Percentiles rank a stretch among this genome's conserved stretches.
Conservation (phyloP, 1,284 basidiomycete genomes). For the Phenoliferia sp. region DNA sequence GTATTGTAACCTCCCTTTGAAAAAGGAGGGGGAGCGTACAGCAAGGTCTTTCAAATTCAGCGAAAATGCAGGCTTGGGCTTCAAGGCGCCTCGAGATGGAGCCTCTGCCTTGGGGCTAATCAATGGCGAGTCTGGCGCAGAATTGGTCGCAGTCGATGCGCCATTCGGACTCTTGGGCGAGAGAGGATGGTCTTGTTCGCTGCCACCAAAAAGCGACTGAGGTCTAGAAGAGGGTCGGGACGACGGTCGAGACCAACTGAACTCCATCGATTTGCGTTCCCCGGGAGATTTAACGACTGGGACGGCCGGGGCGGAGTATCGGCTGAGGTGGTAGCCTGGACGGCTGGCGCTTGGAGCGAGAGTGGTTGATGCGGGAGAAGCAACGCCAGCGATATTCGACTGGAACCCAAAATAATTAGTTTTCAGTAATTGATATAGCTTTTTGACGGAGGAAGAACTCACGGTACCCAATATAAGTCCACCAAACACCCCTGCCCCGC, state of each 20-base stretch:
- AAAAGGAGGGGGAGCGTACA: neutral
- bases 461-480: constrained; percentile 63
- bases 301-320: constrained; percentile 44
- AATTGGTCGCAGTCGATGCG: constrained; percentile 13
- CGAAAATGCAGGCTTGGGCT: constrained; percentile 17
- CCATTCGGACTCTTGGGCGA: neutral
- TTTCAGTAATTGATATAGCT: too few relatives aligned
- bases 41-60: constrained; percentile 22
- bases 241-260: neutral
- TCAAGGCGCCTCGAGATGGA: neutral
- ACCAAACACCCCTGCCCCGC: constrained; percentile 64
- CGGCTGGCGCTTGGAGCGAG: constrained; percentile 63
- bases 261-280: neutral
- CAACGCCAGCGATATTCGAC: constrained; percentile 39
- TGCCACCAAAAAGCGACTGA: neutral
- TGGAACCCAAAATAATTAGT: too few relatives aligned
- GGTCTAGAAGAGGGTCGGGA: neutral
- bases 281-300: constrained; percentile 1
- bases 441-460: neutral
- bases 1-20: neutral
- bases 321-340: constrained; percentile 62
- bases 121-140: constrained; percentile 5
- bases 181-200: neutral
- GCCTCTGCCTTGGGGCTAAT: neutral
- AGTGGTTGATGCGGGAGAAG: constrained; percentile 53